These are phyloP conservation scores for Phytophthora cryptogea DNA, from an alignment of 352 stramenopile genomes.

Conservation along the genomic window DNA sequence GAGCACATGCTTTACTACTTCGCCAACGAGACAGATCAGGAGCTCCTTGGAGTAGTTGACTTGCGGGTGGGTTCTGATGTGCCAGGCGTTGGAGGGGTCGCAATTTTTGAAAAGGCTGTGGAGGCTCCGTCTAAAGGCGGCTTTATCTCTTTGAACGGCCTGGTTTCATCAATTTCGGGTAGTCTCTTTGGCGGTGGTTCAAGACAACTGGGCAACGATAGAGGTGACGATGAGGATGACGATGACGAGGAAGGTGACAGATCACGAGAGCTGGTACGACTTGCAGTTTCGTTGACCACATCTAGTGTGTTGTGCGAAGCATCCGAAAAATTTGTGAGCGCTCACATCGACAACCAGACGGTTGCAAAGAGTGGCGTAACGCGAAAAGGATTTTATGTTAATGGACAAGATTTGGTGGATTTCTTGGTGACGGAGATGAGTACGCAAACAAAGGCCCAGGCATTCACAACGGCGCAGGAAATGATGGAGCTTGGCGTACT, in stretches of 20 bases:
- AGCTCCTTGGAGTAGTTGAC: conserved; percentile 85
- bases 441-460: conserved; percentile 60
- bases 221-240: conserved; percentile 52
- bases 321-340: conserved; percentile 66
- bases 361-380: conserved; percentile 36
- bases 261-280: conserved; percentile 57
- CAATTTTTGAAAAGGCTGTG: conserved; percentile 81
- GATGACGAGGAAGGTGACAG: conserved; percentile 50
- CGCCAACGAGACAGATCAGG: conserved; percentile 80
- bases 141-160: conserved; percentile 82
- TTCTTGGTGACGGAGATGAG: conserved; percentile 72
- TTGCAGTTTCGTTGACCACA: conserved; percentile 73
- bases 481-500: conserved; percentile 76
- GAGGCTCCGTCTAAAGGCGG: conserved; percentile 56
- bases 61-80: conserved; percentile 69
- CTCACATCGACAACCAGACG: conserved; percentile 39
- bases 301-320: conserved; percentile 65
- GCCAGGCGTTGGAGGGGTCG: conserved; percentile 71
- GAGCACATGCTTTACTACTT: conserved; percentile 92
- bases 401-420: conserved; percentile 73
- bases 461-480: conserved; percentile 74
- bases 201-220: conserved; percentile 48
- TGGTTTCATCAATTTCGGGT: conserved; percentile 81
- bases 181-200: conserved; percentile 74
- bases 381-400: conserved; percentile 78